Percentiles rank a stretch among this genome's conserved stretches.
Conservation (phyloP, 257 asterid genomes). For the Sherardia arvensis region DNA sequence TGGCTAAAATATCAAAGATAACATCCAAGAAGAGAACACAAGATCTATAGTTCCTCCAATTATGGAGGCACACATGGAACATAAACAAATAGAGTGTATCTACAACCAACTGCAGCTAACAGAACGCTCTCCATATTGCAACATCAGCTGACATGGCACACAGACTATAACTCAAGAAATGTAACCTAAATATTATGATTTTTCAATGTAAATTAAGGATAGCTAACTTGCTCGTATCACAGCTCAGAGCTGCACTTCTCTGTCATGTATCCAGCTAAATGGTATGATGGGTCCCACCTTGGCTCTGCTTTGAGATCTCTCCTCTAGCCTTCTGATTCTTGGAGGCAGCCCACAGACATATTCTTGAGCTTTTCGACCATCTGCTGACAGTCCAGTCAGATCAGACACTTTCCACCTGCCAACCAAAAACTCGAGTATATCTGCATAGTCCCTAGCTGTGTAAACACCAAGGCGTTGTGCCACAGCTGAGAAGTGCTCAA, state of each 20-base stretch:
- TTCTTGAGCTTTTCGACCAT: constrained; percentile 67
- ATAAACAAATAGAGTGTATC: constrained; percentile 27
- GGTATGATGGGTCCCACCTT: constrained; percentile 40
- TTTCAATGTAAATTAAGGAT: neutral
- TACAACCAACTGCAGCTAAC: constrained; percentile 24
- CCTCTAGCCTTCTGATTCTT: constrained; percentile 57
- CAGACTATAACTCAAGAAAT: constrained; percentile 6
- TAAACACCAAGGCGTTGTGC: constrained; percentile 69
- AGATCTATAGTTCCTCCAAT: constrained; percentile 23
- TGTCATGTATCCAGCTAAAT: constrained; percentile 60
- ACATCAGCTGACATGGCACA: constrained; percentile 5
- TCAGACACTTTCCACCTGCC: constrained; percentile 55
- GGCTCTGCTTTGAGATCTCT: constrained; percentile 54
- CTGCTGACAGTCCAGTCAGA: constrained; percentile 43
- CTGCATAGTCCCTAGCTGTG: constrained; percentile 69
- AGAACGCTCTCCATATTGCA: constrained; percentile 10
- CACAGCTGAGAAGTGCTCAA: constrained; percentile 60
- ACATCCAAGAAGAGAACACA: constrained; percentile 1
- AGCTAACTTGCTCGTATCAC: constrained; percentile 10
- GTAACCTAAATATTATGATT: constrained; percentile 10
- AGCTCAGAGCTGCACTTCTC: constrained; percentile 55
- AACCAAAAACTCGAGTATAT: constrained; percentile 64
- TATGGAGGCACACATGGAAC: constrained; percentile 17
- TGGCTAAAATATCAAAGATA: constrained; percentile 4
- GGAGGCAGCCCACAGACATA: constrained; percentile 63